phyloP scores from a whole-genome alignment of 371 early-diverging fungal genomes.

The Circinella minor region DNA sequence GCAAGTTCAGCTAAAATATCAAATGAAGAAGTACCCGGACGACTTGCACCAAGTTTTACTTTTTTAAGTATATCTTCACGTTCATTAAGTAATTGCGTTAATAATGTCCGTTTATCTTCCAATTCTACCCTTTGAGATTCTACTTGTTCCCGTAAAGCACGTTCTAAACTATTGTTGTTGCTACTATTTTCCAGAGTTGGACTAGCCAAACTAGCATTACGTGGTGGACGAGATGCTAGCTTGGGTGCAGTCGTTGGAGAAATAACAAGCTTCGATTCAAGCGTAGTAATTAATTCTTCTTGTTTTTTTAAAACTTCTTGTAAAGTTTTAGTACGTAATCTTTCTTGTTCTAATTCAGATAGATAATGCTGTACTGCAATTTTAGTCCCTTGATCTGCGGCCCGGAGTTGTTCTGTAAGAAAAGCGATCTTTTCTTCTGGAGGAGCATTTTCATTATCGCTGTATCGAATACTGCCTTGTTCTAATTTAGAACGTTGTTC shows the following conservation, averaged over 20 bases:
- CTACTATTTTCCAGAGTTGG: background rate
- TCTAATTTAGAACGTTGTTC: slow-evolving; percentile 4
- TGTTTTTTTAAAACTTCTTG: slow-evolving; percentile 39
- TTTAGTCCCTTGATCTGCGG: slow-evolving; percentile 39
- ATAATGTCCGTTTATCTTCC: slow-evolving; percentile 41
- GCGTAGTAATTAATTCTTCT: slow-evolving; percentile 41
- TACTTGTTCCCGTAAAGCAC: slow-evolving; percentile 33
- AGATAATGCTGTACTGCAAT: slow-evolving; percentile 40
- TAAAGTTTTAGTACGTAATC: slow-evolving; percentile 29
- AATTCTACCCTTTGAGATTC: slow-evolving; percentile 41
- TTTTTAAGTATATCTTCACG: slow-evolving; percentile 33
- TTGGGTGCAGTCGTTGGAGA: background rate
- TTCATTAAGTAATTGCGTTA: slow-evolving; percentile 42
- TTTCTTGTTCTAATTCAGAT: slow-evolving; percentile 36
- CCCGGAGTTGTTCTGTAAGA: slow-evolving; percentile 31
- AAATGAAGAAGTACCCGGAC: slow-evolving; percentile 29
- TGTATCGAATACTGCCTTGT: background rate
- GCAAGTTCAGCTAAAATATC: slow-evolving; percentile 37
- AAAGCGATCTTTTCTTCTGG: slow-evolving; percentile 22
- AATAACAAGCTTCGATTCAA: slow-evolving; percentile 34
- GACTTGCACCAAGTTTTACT: slow-evolving; percentile 11
- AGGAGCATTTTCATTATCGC: slow-evolving; percentile 7
- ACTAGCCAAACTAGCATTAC: slow-evolving; percentile 17
- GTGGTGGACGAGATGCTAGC: slow-evolving; percentile 3
- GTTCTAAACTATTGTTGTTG: background rate